These are phyloP conservation scores for Huntiella omanensis DNA, from an alignment of 2,329 filamentous ascomycete genomes.

Conservation along the genomic window DNA sequence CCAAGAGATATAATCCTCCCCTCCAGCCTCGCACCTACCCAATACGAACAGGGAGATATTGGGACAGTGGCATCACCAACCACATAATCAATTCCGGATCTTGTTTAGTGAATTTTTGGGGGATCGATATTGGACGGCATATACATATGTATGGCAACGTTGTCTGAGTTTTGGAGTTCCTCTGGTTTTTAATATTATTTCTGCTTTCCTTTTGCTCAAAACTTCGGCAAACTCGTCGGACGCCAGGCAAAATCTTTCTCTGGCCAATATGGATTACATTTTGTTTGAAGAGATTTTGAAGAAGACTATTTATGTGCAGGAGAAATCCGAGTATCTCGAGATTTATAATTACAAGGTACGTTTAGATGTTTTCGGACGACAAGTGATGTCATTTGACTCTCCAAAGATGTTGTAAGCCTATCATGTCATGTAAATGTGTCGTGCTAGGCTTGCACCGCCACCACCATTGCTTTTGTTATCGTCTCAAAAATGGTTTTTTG, in stretches of 20 bases:
- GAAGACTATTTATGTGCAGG: constrained; percentile 28
- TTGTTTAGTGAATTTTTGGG: no score
- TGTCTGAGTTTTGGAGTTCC: no score
- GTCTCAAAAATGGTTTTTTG: background rate
- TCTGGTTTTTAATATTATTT: no score
- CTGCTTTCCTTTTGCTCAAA: no score
- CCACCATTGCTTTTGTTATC: background rate
- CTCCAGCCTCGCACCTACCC: no score
- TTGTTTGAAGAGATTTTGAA: constrained; percentile 17
- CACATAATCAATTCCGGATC: no score
- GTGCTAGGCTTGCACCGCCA: background rate
- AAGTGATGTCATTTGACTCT: background rate
- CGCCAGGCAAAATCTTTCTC: background rate
- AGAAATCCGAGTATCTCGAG: constrained; percentile 36
- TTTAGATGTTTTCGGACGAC: background rate
- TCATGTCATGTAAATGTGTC: background rate
- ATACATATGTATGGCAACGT: no score
- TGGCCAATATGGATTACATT: constrained; percentile 5
- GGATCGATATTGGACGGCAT: no score
- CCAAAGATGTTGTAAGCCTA: background rate
- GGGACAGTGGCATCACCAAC: no score
- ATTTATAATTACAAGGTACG: constrained; percentile 31
- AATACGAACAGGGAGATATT: no score
- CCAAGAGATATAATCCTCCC: no score
- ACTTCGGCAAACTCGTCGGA: no score